Evolutionary conservation across 2,329 filamentous ascomycete genomes (phyloP), one percentile per base, ranked within the genome.

Genomic region (Penicillium sp.): DNA sequence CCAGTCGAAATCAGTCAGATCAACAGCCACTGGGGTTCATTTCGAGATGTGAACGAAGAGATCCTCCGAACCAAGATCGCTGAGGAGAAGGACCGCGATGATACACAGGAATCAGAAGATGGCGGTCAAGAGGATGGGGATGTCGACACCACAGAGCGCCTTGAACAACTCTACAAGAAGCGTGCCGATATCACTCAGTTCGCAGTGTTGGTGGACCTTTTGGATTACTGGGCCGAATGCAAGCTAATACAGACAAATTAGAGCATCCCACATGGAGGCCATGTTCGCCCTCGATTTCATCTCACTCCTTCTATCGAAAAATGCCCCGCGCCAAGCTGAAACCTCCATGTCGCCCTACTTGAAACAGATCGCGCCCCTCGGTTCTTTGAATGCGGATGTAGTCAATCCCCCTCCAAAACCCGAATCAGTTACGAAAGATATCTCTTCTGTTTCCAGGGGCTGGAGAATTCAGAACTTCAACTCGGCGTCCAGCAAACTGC

Each of bases 261-360:
- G 78, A 50, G 72, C 77, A 63, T 75, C 77, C 31, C 77, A 79
- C 54, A 75, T 76, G 68, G 77, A 80, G 64, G 69, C 77, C 42
- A 81, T 89, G 69, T 82, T 90, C 58, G 86, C 88, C 7, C 85
- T 96, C 67, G 91, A 96, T 72, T 91, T 93, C 67, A 78, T 96
- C 55, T 96, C 92, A 29, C 83, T 96, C 7, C 81, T 96, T 1
- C 81, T 95, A 16, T 91, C 91, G n/a, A 93, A 92, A 72, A 85
- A 95, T 69, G 81, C 81, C n/a, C 89, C 91, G 0, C 85, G 83
- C 9, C 85, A 88, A 62, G 90, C 88, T 5, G 81, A 86, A 64
- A 74, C 80, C 47, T 91, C 91, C 4, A 83, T 96, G 60, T 92
- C 90, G 1, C 82, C 85, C 14, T 81, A 80, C 21, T 79, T 96